Base-by-base conservation (phyloP, 2,329 filamentous ascomycete genomes). In the Knufia fluminis region DNA sequence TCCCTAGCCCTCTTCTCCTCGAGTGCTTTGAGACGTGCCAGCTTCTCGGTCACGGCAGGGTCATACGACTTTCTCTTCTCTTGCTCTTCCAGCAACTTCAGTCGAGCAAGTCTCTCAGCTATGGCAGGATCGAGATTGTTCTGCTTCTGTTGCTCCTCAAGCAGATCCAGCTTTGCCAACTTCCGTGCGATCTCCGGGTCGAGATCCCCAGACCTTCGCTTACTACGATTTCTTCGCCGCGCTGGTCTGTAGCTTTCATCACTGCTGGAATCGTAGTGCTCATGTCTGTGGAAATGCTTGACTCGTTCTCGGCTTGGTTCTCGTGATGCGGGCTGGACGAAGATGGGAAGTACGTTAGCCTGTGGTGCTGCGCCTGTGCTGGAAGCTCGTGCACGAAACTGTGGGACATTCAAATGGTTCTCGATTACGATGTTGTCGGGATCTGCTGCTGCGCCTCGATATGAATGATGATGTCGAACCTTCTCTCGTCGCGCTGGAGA, bases 1-100 rank as follows among this genome's bases (percentile, higher is more conserved):
- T 63, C 33, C 59, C 56, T 44, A 66, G 56, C 52, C 67, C 62
- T 24, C 66, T 28, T 50, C 66, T 63, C 48, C 66, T 64, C 2
- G 61, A 46, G 33, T 7, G 33, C 23, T 12, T 39, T 48, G 17
- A 39, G 33, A 17, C 35, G 6, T n/a, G 44, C 44, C 17, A 38
- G 20, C 44, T 38, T 38, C 19, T 38, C 32, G 20, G 35, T 22
- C 7, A n/a, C 16, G 10, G 22, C 41, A 14, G 26, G 41, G 14
- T 26, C 20, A 16, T 44, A 28, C 16, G 9, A 3, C 23, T 26
- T 19, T 31, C 23, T 26, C 23, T 44, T 44, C 8, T 31, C 4
- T 24, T 44, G 22, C 17, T 28, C 41, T 16, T 44, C 41, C 7
- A 28, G 23, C 14, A 28, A 4, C 9, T 44, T 31, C 41, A 44